Percentiles rank a stretch among this genome's conserved stretches.
phyloP scores from a whole-genome alignment of 1,284 basidiomycete species.

The Austroboletus olivaceoglutinosus region DNA sequence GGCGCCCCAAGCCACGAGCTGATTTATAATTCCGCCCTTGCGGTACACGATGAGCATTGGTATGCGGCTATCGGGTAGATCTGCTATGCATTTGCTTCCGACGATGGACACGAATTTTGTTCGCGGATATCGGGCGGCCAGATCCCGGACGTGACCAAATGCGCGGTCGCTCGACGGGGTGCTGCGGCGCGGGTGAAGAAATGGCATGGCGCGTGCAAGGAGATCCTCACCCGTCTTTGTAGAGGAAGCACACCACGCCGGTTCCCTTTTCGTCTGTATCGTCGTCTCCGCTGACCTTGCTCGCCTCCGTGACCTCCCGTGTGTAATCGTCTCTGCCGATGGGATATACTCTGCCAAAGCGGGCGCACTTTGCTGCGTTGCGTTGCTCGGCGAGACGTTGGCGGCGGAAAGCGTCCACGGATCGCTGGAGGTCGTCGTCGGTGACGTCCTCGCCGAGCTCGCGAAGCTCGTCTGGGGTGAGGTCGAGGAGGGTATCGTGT shows the following conservation, averaged over 20 bases:
- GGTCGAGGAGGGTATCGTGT: conserved; percentile 64
- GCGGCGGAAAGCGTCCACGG: conserved; percentile 68
- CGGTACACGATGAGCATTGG: conserved; percentile 94
- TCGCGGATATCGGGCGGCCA: conserved; percentile 82
- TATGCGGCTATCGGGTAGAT: conserved; percentile 89
- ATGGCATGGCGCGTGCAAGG: background rate
- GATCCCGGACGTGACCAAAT: conserved; percentile 64
- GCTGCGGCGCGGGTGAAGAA: conserved; percentile 39
- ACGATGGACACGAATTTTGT: conserved; percentile 97
- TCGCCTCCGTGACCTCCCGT: conserved; percentile 92
- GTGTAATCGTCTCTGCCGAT: conserved; percentile 94
- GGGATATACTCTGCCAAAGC: conserved; percentile 86
- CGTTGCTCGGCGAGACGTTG: conserved; percentile 70
- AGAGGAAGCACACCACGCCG: conserved; percentile 84
- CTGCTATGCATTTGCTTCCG: conserved; percentile 93
- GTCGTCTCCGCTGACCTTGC: conserved; percentile 65
- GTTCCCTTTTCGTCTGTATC: conserved; percentile 71
- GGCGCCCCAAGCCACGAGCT: conserved; percentile 82
- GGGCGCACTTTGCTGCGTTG: conserved; percentile 58
- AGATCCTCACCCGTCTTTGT: conserved; percentile 76
- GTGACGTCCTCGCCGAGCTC: conserved; percentile 66
- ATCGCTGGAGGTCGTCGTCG: conserved; percentile 77
- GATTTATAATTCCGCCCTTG: conserved; percentile 85
- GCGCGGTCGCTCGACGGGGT: conserved; percentile 79
- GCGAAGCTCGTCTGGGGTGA: conserved; percentile 64